Evolutionary conservation across 2,329 filamentous ascomycete species (phyloP).

Genomic region (Karstenula rhodostoma): DNA sequence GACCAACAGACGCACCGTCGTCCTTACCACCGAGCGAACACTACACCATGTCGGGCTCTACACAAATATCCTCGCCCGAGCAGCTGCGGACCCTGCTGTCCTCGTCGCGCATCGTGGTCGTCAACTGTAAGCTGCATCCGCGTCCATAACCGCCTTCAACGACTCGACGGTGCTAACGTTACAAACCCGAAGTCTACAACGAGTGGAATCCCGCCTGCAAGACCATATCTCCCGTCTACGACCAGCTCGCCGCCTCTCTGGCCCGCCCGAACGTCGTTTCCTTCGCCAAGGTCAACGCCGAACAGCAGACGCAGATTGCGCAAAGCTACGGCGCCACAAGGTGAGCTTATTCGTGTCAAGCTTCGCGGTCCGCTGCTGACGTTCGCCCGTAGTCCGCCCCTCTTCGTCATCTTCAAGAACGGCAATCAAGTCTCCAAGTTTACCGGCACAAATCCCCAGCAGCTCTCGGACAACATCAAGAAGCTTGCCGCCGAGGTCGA

Average conservation of each 20-base stretch:
- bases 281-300: constrained; percentile 88
- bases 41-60: constrained; percentile 53
- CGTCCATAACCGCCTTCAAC: constrained; percentile 13
- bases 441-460: constrained; percentile 75
- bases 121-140: constrained; percentile 75
- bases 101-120: constrained; percentile 80
- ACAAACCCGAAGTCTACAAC: constrained; percentile 73
- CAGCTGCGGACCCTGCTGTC: constrained; percentile 67
- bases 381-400: constrained; percentile 70
- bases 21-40: constrained; percentile 20
- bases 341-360: constrained; percentile 50
- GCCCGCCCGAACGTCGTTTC: constrained; percentile 76
- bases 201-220: constrained; percentile 88
- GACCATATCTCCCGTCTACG: constrained; percentile 82
- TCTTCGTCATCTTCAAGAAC: constrained; percentile 83
- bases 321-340: constrained; percentile 75
- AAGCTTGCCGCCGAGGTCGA: constrained; percentile 73
- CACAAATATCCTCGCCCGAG: constrained; percentile 53
- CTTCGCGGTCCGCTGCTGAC: constrained; percentile 21
- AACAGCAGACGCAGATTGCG: constrained; percentile 77
- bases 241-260: constrained; percentile 74
- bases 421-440: constrained; percentile 73
- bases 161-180: constrained; percentile 33
- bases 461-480: constrained; percentile 74
- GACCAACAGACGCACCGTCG: constrained; percentile 6